Base-by-base conservation (phyloP, 768 basidiomycete genomes). In the Termitomyces titanicus region DNA sequence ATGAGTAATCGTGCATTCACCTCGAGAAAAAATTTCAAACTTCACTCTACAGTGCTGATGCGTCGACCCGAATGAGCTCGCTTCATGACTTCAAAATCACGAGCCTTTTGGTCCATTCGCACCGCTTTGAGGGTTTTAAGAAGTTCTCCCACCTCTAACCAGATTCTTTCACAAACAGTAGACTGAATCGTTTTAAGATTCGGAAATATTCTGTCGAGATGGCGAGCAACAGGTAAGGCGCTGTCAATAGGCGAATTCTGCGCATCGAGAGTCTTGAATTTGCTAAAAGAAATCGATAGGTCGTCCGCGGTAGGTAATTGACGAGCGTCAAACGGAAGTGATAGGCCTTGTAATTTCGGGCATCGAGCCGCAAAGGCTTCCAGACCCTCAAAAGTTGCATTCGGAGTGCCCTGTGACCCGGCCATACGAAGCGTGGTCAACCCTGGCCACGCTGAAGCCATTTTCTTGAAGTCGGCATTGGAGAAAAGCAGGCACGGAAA, bases 201-300 rank as follows among this genome's bases (percentile, higher is more conserved):
- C 5, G 51, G 56, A 37, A 57, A 57, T 33, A 53, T 47, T 34
- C 56, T 53, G 31, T 57, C 56, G 1, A 57, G 45, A 42, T 53
- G 46, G 3, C 51, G 51, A 25, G 56, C 56, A 31, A 46, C 49
- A 27, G 33, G 20, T 5, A 53, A 31, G 4, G 46, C 39, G 7
- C 29, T 48, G 3, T 53, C 46, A 7, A 48, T 43, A 17, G 55
- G 44, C 12, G 55, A 56, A 22, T 52, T 3, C 33, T 56, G 55
- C 1, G 33, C 27, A 42, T 47, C 55, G 9, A 56, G 45, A 24
- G 50, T 40, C 49, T 52, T 56, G 5, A 56, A 0, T 56, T 20
- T 31, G 35, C 45, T 42, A 25, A 42, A 53, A 27, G 46, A 57
- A 27, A 53, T 11, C 6, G 45, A 15, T 17, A 25, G 20, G 22